These are phyloP conservation scores for Dothidotthia symphoricarpi DNA, from an alignment of 2,329 filamentous ascomycete species.

Conservation along the genomic window DNA sequence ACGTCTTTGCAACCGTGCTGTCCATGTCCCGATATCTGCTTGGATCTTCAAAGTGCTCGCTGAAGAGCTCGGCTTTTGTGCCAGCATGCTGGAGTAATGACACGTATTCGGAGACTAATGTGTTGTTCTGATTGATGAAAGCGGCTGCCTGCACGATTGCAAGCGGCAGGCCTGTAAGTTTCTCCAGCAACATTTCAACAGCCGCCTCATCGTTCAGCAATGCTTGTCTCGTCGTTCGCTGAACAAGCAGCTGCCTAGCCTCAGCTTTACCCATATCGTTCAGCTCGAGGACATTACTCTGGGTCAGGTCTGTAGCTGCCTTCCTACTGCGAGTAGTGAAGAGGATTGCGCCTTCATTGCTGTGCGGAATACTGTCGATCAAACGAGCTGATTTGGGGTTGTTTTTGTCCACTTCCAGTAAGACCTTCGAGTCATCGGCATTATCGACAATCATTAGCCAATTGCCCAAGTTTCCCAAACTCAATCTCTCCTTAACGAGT, in stretches of 20 bases:
- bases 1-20: constrained; percentile 40
- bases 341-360: constrained; percentile 29
- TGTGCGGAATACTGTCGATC: constrained; percentile 33
- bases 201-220: constrained; percentile 11
- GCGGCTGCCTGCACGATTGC: constrained; percentile 12
- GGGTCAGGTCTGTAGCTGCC: constrained; percentile 10
- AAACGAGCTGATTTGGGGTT: constrained; percentile 9
- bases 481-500: constrained; percentile 40
- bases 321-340: constrained; percentile 28
- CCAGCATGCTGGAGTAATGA: constrained; percentile 23
- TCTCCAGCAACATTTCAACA: constrained; percentile 30
- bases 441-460: constrained; percentile 52
- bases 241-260: constrained; percentile 10
- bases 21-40: constrained; percentile 28
- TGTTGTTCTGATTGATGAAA: constrained; percentile 29
- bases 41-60: constrained; percentile 34
- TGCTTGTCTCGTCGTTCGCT: constrained; percentile 6
- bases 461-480: constrained; percentile 13
- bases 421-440: constrained; percentile 42
- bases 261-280: constrained; percentile 16
- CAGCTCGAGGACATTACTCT: constrained; percentile 18
- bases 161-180: constrained; percentile 14
- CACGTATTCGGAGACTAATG: constrained; percentile 11
- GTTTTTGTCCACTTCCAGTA: constrained; percentile 16
- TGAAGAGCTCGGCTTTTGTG: constrained; percentile 29